Evolutionary conservation across 2,329 filamentous ascomycete genomes (phyloP).

Genomic region (Sporothrix schenckii): DNA sequence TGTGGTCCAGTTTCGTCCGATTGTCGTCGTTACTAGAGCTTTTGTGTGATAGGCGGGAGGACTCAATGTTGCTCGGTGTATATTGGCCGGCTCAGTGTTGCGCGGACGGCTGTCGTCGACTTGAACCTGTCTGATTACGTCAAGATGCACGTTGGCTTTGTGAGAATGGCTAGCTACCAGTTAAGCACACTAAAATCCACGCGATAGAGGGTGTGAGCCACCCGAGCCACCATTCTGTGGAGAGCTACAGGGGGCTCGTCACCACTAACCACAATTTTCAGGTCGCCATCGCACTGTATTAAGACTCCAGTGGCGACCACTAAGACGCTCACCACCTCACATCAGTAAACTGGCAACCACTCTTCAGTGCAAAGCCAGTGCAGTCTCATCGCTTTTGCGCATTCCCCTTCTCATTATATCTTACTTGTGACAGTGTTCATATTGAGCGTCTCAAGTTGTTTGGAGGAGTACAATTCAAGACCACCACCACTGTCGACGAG

Average conservation of each 20-base stretch:
- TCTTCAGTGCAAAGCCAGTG: no score
- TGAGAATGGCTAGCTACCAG: background rate
- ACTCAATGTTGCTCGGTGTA: background rate
- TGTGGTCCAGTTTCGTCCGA: background rate
- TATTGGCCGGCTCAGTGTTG: background rate
- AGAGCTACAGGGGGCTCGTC: background rate
- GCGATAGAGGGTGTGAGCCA: background rate
- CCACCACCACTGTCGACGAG: no score
- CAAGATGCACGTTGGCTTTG: background rate
- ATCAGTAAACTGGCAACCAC: no score
- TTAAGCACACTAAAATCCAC: constrained; percentile 4
- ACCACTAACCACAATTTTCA: background rate
- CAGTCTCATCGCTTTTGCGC: no score
- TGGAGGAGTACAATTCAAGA: no score
- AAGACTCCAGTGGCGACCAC: background rate
- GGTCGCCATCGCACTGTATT: background rate
- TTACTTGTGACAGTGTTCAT: no score
- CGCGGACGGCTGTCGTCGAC: background rate
- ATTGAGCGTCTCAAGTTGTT: no score
- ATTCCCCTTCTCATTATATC: no score
- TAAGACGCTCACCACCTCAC: background rate
- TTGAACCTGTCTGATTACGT: background rate
- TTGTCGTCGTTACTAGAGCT: no score
- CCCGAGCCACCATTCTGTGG: background rate
- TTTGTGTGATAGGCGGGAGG: background rate